phyloP scores from a whole-genome alignment of 1,284 basidiomycete species.

The Cryptococcus jaspeensis region DNA sequence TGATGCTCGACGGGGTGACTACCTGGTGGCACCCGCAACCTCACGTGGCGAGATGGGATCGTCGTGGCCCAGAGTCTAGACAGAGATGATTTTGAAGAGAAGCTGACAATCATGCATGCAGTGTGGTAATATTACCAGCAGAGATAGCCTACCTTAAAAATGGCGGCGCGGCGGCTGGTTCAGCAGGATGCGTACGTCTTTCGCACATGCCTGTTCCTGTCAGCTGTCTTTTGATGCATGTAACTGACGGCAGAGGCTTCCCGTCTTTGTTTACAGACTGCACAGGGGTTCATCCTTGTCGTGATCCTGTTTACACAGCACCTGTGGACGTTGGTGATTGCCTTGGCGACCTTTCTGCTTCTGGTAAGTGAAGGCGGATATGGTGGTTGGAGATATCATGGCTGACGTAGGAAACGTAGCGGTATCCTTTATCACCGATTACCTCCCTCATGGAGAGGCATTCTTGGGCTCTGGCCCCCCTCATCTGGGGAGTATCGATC shows the following conservation, averaged over 20 bases:
- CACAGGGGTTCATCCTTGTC: constrained; percentile 36
- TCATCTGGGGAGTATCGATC: constrained; percentile 35
- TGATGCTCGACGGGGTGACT: not conserved
- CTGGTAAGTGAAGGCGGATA: constrained; percentile 26
- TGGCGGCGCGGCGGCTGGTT: constrained; percentile 19
- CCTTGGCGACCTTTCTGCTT: constrained; percentile 41
- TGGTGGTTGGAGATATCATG: not conserved
- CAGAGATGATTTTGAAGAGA: too few species aligned
- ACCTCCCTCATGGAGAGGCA: constrained; percentile 38
- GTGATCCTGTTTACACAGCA: constrained; percentile 43
- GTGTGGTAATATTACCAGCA: constrained; percentile 29
- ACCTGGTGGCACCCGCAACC: too few species aligned
- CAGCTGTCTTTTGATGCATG: not conserved
- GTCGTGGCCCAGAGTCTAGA: too few species aligned
- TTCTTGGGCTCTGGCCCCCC: constrained; percentile 24
- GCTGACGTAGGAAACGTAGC: constrained; percentile 18
- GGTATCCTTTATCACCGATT: constrained; percentile 38
- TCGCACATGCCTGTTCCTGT: not conserved
- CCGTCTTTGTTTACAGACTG: constrained; percentile 23
- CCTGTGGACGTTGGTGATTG: constrained; percentile 44
- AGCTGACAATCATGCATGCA: too few species aligned
- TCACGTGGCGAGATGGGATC: too few species aligned
- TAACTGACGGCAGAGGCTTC: not conserved
- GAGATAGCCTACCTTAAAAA: constrained; percentile 29
- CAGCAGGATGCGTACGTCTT: constrained; percentile 33